Conservation (phyloP, 352 stramenopile species). For the Globisporangium cylindrosporum region DNA sequence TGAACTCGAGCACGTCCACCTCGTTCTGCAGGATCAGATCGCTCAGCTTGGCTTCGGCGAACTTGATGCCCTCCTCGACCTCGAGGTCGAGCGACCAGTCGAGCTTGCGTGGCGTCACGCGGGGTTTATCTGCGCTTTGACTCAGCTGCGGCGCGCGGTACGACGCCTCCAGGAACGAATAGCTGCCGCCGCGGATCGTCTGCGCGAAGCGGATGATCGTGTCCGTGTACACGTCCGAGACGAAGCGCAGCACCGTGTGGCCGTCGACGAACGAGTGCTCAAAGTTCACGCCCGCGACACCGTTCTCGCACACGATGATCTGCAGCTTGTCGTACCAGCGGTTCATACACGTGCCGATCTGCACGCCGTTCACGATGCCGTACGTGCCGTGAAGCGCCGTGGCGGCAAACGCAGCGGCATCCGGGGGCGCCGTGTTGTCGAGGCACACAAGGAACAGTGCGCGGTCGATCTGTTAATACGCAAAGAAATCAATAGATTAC, state of each 20-base stretch:
- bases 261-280: constrained; percentile 97
- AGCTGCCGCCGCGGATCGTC: constrained; percentile 86
- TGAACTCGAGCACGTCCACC: constrained; percentile 94
- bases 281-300: constrained; percentile 95
- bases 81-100: constrained; percentile 83
- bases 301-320: constrained; percentile 94
- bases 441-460: constrained; percentile 95
- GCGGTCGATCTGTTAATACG: constrained; percentile 74
- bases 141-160: constrained; percentile 67
- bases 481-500: background rate
- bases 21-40: constrained; percentile 94
- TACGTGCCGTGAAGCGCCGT: constrained; percentile 93
- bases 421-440: constrained; percentile 88
- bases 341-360: constrained; percentile 94
- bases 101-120: constrained; percentile 87
- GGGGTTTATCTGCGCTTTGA: constrained; percentile 35
- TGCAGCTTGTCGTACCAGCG: constrained; percentile 98
- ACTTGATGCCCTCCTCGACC: constrained; percentile 89
- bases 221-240: constrained; percentile 90
- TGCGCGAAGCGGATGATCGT: constrained; percentile 92
- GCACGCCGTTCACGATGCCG: constrained; percentile 67
- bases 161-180: constrained; percentile 71
- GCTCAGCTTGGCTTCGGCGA: constrained; percentile 91
- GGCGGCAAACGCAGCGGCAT: constrained; percentile 67
- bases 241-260: constrained; percentile 92